Conservation (phyloP, 1,284 basidiomycete species). For the Calocybe gambosa region DNA sequence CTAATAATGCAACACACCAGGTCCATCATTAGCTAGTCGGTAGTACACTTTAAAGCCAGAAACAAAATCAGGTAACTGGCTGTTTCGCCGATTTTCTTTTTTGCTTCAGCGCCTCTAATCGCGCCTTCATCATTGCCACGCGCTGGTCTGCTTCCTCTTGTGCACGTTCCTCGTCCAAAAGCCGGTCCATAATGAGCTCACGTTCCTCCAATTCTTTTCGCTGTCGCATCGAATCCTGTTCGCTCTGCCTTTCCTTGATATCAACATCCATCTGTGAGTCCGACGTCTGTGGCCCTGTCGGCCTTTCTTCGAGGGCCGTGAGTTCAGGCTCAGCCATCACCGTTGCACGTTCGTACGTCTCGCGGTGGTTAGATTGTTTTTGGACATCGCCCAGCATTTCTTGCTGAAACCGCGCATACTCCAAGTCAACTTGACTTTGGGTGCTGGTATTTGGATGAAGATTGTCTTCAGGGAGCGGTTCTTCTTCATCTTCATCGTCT, state of each 20-base stretch:
- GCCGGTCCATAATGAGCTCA: constrained; percentile 71
- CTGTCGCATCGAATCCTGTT: constrained; percentile 40
- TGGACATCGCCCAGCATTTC: constrained; percentile 40
- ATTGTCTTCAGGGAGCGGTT: constrained; percentile 1
- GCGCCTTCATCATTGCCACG: constrained; percentile 57
- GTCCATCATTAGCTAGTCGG: neutral
- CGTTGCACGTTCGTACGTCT: constrained; percentile 64
- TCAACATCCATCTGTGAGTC: constrained; percentile 18
- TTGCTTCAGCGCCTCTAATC: constrained; percentile 55
- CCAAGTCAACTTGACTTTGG: constrained; percentile 45
- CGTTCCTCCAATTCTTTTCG: constrained; percentile 63
- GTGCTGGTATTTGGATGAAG: constrained; percentile 16
- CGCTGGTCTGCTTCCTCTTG: constrained; percentile 81
- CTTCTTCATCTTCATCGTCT: constrained; percentile 39
- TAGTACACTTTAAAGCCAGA: neutral
- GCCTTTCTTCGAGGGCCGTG: constrained; percentile 28
- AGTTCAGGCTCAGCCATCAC: constrained; percentile 63
- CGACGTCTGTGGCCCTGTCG: constrained; percentile 48
- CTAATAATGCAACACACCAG: too few species aligned
- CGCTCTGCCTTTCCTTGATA: constrained; percentile 28
- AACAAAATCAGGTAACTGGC: neutral
- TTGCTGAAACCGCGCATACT: constrained; percentile 66
- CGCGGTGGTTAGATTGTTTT: constrained; percentile 32
- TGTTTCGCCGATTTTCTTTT: constrained; percentile 41
- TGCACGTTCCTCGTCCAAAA: constrained; percentile 64